Conservation (phyloP, 352 stramenopile species). For the Globisporangium irregulare region DNA sequence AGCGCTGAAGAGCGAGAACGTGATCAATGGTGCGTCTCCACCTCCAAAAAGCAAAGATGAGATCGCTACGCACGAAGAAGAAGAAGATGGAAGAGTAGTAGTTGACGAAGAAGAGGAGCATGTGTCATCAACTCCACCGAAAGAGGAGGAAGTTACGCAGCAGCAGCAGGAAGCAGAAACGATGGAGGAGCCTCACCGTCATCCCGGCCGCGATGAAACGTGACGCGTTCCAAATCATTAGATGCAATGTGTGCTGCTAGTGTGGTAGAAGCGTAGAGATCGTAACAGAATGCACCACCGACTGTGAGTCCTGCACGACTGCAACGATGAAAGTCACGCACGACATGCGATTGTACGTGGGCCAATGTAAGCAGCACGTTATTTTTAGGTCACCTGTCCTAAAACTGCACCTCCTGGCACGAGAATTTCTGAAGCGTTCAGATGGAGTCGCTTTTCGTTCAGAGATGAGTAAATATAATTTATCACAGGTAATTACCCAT, state of each 20-base stretch:
- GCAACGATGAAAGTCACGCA: too few species aligned
- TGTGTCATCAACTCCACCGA: background rate
- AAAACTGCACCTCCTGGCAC: background rate
- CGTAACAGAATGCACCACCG: too few species aligned
- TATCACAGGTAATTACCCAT: background rate
- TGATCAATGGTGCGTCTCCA: background rate
- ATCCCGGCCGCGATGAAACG: conserved; percentile 3
- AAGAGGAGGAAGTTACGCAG: background rate
- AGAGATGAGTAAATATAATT: background rate
- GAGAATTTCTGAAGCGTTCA: conserved; percentile 6
- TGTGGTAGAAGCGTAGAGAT: background rate
- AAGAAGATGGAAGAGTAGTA: background rate
- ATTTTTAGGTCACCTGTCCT: background rate
- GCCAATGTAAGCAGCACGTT: background rate
- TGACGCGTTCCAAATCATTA: background rate
- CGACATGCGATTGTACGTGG: too few species aligned
- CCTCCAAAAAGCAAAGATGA: background rate
- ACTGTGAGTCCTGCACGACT: too few species aligned
- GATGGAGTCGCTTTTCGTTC: background rate
- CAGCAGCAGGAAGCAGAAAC: background rate
- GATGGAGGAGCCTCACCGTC: background rate
- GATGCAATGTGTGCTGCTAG: background rate
- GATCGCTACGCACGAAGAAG: background rate
- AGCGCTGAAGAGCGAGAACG: background rate
- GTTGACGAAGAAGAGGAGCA: background rate